A percentile compares a stretch with the other conserved stretches of the same genome.
These are phyloP conservation scores for Naganishia cerealis DNA, from an alignment of 1,284 basidiomycete species.

Conservation along the genomic window DNA sequence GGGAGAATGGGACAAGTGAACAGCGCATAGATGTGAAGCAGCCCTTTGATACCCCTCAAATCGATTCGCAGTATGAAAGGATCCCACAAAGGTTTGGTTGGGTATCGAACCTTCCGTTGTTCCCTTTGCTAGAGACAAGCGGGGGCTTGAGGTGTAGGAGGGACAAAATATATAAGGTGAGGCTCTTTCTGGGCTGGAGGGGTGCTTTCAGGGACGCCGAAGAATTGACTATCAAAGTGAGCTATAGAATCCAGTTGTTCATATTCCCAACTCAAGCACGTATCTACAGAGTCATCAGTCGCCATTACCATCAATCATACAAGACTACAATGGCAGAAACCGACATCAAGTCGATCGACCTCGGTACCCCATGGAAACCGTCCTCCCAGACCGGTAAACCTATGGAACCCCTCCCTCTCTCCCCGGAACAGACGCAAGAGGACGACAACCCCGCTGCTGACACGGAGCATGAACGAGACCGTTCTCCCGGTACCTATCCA, in stretches of 20 bases:
- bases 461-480: background rate
- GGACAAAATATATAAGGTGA: background rate
- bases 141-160: background rate
- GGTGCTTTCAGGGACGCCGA: background rate
- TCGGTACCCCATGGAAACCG: conserved; percentile 13
- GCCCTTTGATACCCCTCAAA: conserved; percentile 8
- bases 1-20: conserved; percentile 10
- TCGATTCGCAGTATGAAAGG: conserved; percentile 12
- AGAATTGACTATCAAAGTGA: background rate
- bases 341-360: conserved; percentile 7
- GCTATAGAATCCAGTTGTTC: background rate
- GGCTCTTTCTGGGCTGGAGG: background rate
- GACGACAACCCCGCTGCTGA: background rate
- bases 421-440: background rate
- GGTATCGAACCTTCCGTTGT: conserved; percentile 8
- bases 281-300: background rate
- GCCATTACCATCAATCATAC: background rate
- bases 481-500: background rate
- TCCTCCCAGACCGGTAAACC: conserved; percentile 5
- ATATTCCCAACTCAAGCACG: background rate
- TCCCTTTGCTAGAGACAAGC: background rate
- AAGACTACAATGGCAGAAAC: background rate
- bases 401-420: background rate
- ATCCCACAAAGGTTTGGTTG: background rate
- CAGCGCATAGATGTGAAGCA: background rate